Evolutionary conservation across 2,329 filamentous ascomycete genomes (phyloP).

Genomic region (Cercospora sp.): DNA sequence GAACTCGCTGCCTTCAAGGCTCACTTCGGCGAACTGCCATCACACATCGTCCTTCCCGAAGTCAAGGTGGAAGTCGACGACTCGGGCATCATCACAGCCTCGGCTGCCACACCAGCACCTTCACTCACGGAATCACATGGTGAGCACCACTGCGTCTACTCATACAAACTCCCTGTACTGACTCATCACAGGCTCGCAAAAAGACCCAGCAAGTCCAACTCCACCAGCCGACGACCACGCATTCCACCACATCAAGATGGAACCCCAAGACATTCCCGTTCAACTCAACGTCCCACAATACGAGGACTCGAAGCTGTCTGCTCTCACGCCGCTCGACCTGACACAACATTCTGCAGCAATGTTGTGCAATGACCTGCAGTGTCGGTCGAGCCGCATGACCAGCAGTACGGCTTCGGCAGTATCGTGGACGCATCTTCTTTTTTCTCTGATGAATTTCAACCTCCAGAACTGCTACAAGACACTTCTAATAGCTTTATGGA

Average conservation of each 20-base stretch:
- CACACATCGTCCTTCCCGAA: slow-evolving; percentile 37
- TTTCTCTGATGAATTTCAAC: slow-evolving; percentile 36
- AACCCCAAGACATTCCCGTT: slow-evolving; percentile 32
- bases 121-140: slow-evolving; percentile 34
- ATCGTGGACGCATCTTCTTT: slow-evolving; percentile 34
- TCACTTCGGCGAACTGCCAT: slow-evolving; percentile 36
- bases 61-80: slow-evolving; percentile 34
- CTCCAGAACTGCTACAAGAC: slow-evolving; percentile 38
- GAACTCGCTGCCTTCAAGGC: slow-evolving; percentile 37
- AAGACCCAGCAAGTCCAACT: slow-evolving; percentile 30
- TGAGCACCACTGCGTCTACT: not conserved
- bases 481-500: slow-evolving; percentile 39
- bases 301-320: slow-evolving; percentile 40
- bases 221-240: slow-evolving; percentile 33
- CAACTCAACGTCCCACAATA: slow-evolving; percentile 31
- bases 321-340: slow-evolving; percentile 72
- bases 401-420: slow-evolving; percentile 28
- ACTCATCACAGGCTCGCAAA: slow-evolving; percentile 22
- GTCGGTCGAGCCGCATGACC: slow-evolving; percentile 68
- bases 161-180: too few relatives aligned
- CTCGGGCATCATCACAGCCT: slow-evolving; percentile 14
- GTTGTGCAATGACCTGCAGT: slow-evolving; percentile 99
- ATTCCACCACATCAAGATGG: slow-evolving; percentile 35
- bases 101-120: slow-evolving; percentile 32
- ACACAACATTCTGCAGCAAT: slow-evolving; percentile 99